A percentile compares a stretch with the other conserved stretches of the same genome.
These are phyloP conservation scores for Colletotrichum cordylinicola DNA, from an alignment of 2,329 filamentous ascomycete species.

Conservation along the genomic window DNA sequence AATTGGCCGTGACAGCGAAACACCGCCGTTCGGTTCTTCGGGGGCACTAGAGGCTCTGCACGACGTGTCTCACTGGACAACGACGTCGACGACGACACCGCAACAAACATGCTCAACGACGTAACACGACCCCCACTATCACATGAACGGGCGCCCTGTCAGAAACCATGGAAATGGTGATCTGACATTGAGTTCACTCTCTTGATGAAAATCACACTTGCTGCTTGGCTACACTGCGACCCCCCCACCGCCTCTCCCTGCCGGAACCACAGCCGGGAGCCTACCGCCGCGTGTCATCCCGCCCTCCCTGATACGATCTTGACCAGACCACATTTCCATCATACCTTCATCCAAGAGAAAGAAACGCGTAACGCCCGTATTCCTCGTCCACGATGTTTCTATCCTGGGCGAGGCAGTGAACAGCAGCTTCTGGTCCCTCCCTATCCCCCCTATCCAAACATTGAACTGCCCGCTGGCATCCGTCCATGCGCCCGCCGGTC, in stretches of 20 bases:
- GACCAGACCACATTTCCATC: not conserved
- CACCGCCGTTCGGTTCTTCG: not conserved
- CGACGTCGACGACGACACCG: not conserved
- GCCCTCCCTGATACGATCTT: not conserved
- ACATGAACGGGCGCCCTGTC: not conserved
- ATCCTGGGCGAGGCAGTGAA: slow-evolving; percentile 17
- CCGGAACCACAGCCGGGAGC: not conserved
- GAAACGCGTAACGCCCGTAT: not conserved
- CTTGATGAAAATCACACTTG: not conserved
- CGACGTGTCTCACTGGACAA: not conserved
- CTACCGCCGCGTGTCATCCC: not conserved
- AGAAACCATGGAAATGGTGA: not conserved
- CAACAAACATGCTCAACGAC: not conserved
- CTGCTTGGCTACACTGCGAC: not conserved
- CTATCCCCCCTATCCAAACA: not conserved
- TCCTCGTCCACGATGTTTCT: not conserved
- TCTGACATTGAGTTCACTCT: not conserved
- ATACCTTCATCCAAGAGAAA: not conserved
- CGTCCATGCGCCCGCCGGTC: not conserved
- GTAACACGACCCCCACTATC: slow-evolving; percentile 9
- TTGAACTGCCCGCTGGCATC: not conserved
- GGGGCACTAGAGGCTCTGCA: slow-evolving; percentile 8
- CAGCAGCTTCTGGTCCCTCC: not conserved
- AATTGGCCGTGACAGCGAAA: not conserved
- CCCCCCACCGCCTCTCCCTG: not conserved